Evolutionary conservation across 805 yeast genomes (phyloP).

Genomic region (Kodamaea jinghongensis): DNA sequence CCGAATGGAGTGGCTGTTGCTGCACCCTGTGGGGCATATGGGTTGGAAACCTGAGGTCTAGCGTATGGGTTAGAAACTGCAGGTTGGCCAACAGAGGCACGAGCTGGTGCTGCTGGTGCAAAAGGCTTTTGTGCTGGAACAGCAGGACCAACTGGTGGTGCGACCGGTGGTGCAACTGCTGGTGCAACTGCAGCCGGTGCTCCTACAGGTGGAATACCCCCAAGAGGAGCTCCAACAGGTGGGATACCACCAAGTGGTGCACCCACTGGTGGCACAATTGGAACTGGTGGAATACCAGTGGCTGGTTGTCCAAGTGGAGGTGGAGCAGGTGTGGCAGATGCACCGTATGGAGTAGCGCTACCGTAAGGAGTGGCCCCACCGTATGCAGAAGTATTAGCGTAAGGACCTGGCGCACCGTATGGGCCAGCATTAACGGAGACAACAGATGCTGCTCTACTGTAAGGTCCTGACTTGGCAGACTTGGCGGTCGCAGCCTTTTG

Average conservation of each 20-base stretch:
- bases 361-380: conserved; percentile 3
- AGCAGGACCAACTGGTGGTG: not conserved
- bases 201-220: conserved; percentile 1
- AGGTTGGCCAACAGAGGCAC: not conserved
- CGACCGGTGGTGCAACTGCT: not conserved
- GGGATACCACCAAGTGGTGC: conserved; percentile 23
- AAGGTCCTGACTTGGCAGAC: conserved; percentile 1
- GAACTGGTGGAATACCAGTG: conserved; percentile 29
- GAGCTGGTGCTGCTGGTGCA: conserved; percentile 1
- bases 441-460: conserved; percentile 2
- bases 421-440: conserved; percentile 1
- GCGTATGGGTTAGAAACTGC: conserved; percentile 30
- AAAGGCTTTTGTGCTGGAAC: conserved; percentile 5
- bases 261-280: conserved; percentile 30
- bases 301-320: conserved; percentile 23
- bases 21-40: conserved; percentile 22
- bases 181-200: not conserved
- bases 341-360: conserved; percentile 13
- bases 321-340: conserved; percentile 21
- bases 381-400: conserved; percentile 2
- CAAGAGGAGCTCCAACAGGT: conserved; percentile 6
- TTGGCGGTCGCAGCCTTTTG: conserved; percentile 1
- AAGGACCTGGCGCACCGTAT: conserved; percentile 13
- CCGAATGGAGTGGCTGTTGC: conserved; percentile 7
- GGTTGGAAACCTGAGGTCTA: conserved; percentile 21